phyloP scores from a whole-genome alignment of 768 basidiomycete species.

The Tremella yokohamensis region DNA sequence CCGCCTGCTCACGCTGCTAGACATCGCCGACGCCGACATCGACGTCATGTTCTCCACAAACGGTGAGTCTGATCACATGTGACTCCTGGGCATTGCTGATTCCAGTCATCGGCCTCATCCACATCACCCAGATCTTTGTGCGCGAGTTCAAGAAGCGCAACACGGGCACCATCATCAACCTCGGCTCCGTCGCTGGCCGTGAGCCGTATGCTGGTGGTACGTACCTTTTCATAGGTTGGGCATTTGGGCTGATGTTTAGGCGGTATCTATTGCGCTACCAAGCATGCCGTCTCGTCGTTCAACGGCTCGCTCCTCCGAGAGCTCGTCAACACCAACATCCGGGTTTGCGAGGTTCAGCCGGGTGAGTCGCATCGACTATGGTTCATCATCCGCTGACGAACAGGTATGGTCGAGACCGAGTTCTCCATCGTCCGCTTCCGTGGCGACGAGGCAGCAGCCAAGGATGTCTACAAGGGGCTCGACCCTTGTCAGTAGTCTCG shows the following conservation, averaged over 20 bases:
- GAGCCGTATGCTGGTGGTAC: constrained; percentile 78
- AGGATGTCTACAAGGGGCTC: constrained; percentile 85
- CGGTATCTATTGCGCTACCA: constrained; percentile 84
- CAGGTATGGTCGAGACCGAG: constrained; percentile 72
- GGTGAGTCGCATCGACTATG: constrained; percentile 54
- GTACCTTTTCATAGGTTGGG: neutral
- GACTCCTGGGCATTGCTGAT: neutral
- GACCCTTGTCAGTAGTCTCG: constrained; percentile 66
- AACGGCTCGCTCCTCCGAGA: constrained; percentile 75
- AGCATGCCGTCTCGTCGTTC: constrained; percentile 70
- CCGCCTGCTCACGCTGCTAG: constrained; percentile 6
- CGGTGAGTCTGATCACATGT: constrained; percentile 19
- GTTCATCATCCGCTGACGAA: constrained; percentile 23
- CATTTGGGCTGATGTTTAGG: constrained; percentile 46
- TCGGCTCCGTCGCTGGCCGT: constrained; percentile 85
- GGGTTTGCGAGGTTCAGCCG: constrained; percentile 92
- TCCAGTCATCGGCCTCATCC: constrained; percentile 47
- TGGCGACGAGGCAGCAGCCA: constrained; percentile 75
- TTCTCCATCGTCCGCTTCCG: constrained; percentile 88
- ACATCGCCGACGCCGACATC: constrained; percentile 63
- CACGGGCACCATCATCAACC: constrained; percentile 75
- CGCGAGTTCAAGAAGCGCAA: constrained; percentile 44
- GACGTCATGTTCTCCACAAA: constrained; percentile 75
- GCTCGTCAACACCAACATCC: constrained; percentile 84
- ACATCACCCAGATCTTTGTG: constrained; percentile 48